Evolutionary conservation across 805 yeast genomes (phyloP).

Genomic region (Starmerella apicola): DNA sequence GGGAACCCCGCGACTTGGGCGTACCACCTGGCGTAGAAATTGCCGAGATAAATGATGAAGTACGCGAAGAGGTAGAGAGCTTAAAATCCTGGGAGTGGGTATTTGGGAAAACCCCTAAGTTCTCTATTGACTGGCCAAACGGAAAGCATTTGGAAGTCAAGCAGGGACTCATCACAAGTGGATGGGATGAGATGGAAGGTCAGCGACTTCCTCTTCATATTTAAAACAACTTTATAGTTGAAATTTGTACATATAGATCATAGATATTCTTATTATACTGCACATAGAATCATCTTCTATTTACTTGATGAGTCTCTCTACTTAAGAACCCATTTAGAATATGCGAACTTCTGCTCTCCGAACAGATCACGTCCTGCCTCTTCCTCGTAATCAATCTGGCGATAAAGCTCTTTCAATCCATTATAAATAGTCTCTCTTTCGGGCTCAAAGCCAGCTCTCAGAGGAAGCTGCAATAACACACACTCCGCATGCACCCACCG

Average conservation of each 20-base stretch:
- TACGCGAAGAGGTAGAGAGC: slow-evolving; percentile 26
- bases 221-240: no score
- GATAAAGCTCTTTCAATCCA: slow-evolving; percentile 31
- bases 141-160: slow-evolving; percentile 36
- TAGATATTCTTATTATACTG: not conserved
- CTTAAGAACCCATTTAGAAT: slow-evolving; percentile 1
- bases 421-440: slow-evolving; percentile 54
- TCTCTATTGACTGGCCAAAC: slow-evolving; percentile 37
- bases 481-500: slow-evolving; percentile 32
- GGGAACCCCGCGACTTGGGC: not conserved
- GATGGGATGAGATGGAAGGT: slow-evolving; percentile 9
- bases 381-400: slow-evolving; percentile 29
- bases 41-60: slow-evolving; percentile 22
- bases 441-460: slow-evolving; percentile 50
- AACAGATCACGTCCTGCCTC: slow-evolving; percentile 54
- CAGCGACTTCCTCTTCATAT: slow-evolving; percentile 3
- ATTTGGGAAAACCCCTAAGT: slow-evolving; percentile 65
- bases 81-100: slow-evolving; percentile 60
- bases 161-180: slow-evolving; percentile 31
- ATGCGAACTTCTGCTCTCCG: slow-evolving; percentile 16
- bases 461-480: slow-evolving; percentile 62
- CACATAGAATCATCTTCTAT: no score
- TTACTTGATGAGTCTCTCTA: no score
- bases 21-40: slow-evolving; percentile 5
- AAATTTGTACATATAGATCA: no score